These are phyloP conservation scores for Fistulifera solaris DNA, from an alignment of 108 stramenopile species.

Conservation along the genomic window DNA sequence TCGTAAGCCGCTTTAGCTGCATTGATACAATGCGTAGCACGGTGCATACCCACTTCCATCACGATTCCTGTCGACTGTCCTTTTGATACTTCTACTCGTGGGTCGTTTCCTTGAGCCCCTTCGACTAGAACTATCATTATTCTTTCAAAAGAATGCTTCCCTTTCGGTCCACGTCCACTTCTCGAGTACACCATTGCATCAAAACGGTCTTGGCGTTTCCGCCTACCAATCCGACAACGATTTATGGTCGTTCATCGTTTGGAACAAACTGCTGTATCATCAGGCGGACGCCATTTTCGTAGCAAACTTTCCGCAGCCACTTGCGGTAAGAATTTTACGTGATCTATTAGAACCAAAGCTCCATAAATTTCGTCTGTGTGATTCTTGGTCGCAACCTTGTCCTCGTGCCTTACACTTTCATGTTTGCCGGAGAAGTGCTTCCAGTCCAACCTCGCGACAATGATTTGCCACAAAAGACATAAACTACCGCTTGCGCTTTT, in stretches of 20 bases:
- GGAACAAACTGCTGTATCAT: constrained; percentile 21
- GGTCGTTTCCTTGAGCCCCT: too few species aligned
- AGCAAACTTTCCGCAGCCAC: constrained; percentile 49
- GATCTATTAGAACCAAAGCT: constrained; percentile 58
- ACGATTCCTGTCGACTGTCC: background rate
- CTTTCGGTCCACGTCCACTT: constrained; percentile 65
- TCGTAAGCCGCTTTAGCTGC: constrained; percentile 11
- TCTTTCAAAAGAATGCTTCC: constrained; percentile 55
- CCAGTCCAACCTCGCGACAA: constrained; percentile 57
- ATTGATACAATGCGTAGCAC: constrained; percentile 11
- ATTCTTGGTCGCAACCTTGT: background rate
- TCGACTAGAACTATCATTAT: constrained; percentile 52
- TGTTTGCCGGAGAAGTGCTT: constrained; percentile 46
- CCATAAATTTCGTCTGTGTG: constrained; percentile 31
- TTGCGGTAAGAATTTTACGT: constrained; percentile 65
- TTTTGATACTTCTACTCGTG: too few species aligned
- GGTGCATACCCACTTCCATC: constrained; percentile 10
- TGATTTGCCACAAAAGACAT: constrained; percentile 52
- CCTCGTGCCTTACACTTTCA: constrained; percentile 45
- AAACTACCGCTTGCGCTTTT: constrained; percentile 23
- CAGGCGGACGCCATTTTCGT: constrained; percentile 19
- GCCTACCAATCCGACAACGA: constrained; percentile 46
- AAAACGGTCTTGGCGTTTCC: constrained; percentile 17
- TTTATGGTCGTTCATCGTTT: constrained; percentile 28
- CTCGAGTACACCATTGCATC: constrained; percentile 64